These are phyloP conservation scores for Alternaria alternata DNA, from an alignment of 2,329 filamentous ascomycete species.

Conservation along the genomic window DNA sequence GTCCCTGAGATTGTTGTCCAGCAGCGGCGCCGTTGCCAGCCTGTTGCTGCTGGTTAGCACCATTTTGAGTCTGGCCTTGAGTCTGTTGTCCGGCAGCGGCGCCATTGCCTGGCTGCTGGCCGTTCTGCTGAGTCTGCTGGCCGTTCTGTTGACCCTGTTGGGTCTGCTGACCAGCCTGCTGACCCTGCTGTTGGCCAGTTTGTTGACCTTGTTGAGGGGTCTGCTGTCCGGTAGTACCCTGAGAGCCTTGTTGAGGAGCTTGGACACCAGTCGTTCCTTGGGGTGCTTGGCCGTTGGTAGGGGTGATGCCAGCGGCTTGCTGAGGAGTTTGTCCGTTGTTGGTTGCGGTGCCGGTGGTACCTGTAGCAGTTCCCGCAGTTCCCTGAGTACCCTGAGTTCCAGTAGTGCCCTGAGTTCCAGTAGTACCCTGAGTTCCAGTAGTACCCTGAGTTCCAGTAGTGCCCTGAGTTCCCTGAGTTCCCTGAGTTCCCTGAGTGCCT, in stretches of 20 bases:
- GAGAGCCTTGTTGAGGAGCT: conserved; percentile 4
- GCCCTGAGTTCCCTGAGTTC: not conserved
- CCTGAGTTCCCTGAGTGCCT: conserved; percentile 4
- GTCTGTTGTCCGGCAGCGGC: not conserved
- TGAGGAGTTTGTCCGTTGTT: conserved; percentile 4
- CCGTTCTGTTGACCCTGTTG: conserved; percentile 17
- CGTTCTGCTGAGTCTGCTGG: not conserved
- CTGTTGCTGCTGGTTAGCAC: conserved; percentile 3
- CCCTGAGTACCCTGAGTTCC: not conserved
- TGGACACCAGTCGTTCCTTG: conserved; percentile 5
- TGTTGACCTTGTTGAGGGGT: conserved; percentile 16
- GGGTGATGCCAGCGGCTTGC: conserved; percentile 1
- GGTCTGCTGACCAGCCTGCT: conserved; percentile 10
- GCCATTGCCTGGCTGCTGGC: not conserved
- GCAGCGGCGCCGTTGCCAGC: not conserved
- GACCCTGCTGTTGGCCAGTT: not conserved
- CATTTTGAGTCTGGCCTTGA: not conserved
- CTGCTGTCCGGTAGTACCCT: conserved; percentile 10
- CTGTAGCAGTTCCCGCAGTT: not conserved
- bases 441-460: not conserved
- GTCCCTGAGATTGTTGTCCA: conserved; percentile 8
- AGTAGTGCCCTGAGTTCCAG: not conserved
- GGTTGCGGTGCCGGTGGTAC: not conserved
- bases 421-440: not conserved
- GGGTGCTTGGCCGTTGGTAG: conserved; percentile 1